These are phyloP conservation scores for Helichrysum umbraculigerum DNA, from an alignment of 129 eudicot genomes.

Conservation along the genomic window DNA sequence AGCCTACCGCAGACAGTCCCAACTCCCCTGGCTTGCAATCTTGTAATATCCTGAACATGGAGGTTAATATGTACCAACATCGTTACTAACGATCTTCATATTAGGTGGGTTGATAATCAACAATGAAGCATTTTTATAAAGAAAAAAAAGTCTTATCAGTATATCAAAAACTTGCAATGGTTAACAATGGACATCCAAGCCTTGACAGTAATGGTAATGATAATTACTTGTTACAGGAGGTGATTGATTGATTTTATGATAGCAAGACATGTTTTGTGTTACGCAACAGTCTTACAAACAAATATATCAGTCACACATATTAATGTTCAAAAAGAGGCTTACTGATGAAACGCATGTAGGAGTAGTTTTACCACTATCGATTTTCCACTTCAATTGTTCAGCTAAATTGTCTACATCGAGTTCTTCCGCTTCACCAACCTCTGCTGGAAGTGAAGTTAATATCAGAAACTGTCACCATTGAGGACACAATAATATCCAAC, in stretches of 20 bases:
- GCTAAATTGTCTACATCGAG: slow-evolving; percentile 51
- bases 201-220: too few relatives aligned
- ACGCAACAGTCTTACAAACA: neutral
- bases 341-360: slow-evolving; percentile 84
- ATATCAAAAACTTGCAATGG: too few relatives aligned
- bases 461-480: slow-evolving; percentile 10
- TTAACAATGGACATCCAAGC: too few relatives aligned
- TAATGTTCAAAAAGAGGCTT: slow-evolving; percentile 21
- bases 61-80: too few relatives aligned
- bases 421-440: slow-evolving; percentile 46
- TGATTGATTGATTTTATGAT: too few relatives aligned
- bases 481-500: neutral
- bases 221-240: too few relatives aligned
- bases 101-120: too few relatives aligned
- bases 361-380: slow-evolving; percentile 24
- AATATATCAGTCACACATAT: neutral
- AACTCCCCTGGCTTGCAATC: slow-evolving; percentile 56
- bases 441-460: slow-evolving; percentile 34
- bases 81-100: too few relatives aligned
- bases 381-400: slow-evolving; percentile 55
- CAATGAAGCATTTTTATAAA: too few relatives aligned
- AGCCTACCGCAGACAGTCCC: slow-evolving; percentile 69
- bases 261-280: neutral
- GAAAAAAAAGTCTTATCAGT: too few relatives aligned
- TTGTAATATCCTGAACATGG: slow-evolving; percentile 44